Evolutionary conservation across 768 basidiomycete species (phyloP), one percentile per base, ranked within the genome.

Genomic region (Tulasnella sp.): DNA sequence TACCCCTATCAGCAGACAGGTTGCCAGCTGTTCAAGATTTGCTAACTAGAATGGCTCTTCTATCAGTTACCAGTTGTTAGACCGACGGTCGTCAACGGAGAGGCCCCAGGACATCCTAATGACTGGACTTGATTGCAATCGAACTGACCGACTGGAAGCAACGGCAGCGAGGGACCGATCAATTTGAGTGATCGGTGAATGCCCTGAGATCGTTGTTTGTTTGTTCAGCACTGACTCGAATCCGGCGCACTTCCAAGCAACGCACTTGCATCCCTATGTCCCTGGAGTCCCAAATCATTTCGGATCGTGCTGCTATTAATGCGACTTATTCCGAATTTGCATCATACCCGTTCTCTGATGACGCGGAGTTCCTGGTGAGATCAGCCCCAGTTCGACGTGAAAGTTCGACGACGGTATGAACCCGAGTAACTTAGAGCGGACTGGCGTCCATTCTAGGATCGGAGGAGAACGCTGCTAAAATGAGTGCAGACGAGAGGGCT

Each of bases 321-420:
- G 14, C 44, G 7, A 17, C 22, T 7, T 69, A 69, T 36, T 41
- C 41, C 6, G 35, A 59, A 59, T 69, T 69, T 44, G 40, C 47
- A 19, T 17, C 41, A 3, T 69, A 69, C 52, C 69, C 40, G 35
- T 69, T 69, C 52, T 26, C 47, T 29, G 44, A 59, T 2, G 69
- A 69, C 37, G 14, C 47, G 14, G 22, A 69, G 19, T 69, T 69
- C 32, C 22, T 69, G 69, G 69, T 69, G 35, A 40, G 69, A n/a
- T 3, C 22, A 17, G 8, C 26, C 37, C 9, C n/a, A 26, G n/a
- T 7, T 68, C 16, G 11, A 19, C 40, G 19, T 5, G 22, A 35
- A 22, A 22, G 39, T n/a, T n/a, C n/a, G n/a, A n/a, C n/a, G 29
- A 44, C 12, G 12, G n/a, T 22, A 32, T 8, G 22, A 42, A 32